A percentile compares a stretch with the other conserved stretches of the same genome.
These are phyloP conservation scores for Cyberlindnera maritima DNA, from an alignment of 805 yeast species.

Conservation along the genomic window DNA sequence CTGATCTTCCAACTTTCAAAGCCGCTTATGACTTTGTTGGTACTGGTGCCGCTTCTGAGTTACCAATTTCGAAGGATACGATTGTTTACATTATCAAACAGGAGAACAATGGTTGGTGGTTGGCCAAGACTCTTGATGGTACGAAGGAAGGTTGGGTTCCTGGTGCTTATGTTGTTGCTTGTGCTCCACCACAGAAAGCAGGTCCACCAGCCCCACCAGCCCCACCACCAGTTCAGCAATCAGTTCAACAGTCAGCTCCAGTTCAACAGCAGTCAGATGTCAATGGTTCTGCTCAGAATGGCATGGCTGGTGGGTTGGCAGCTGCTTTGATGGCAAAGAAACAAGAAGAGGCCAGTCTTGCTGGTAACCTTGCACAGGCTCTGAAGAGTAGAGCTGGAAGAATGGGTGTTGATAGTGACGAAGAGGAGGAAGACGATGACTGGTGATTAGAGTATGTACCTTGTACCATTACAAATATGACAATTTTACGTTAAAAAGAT, in stretches of 20 bases:
- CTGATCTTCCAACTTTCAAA: conserved; percentile 72
- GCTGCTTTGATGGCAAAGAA: conserved; percentile 65
- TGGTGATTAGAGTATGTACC: conserved; percentile 51
- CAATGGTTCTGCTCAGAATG: conserved; percentile 21
- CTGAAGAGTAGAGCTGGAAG: conserved; percentile 74
- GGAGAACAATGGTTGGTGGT: conserved; percentile 91
- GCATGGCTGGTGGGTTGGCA: conserved; percentile 57
- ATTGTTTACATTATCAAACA: conserved; percentile 68
- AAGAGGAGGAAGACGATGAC: conserved; percentile 67
- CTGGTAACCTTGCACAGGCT: conserved; percentile 89
- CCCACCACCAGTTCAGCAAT: no score
- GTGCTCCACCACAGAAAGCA: conserved; percentile 45
- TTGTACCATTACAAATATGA: no score
- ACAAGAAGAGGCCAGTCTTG: conserved; percentile 57
- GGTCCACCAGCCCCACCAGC: conserved; percentile 33
- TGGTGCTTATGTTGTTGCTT: conserved; percentile 75
- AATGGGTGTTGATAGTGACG: conserved; percentile 58
- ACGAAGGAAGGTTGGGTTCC: conserved; percentile 96
- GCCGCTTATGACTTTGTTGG: conserved; percentile 91
- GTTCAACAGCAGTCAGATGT: neutral
- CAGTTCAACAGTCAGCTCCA: no score
- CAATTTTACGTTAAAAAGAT: neutral
- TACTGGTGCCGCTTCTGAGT: conserved; percentile 74
- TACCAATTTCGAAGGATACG: conserved; percentile 76
- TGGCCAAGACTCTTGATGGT: conserved; percentile 76